phyloP scores from a whole-genome alignment of 768 basidiomycete genomes.

The Daedaleopsis nitida region DNA sequence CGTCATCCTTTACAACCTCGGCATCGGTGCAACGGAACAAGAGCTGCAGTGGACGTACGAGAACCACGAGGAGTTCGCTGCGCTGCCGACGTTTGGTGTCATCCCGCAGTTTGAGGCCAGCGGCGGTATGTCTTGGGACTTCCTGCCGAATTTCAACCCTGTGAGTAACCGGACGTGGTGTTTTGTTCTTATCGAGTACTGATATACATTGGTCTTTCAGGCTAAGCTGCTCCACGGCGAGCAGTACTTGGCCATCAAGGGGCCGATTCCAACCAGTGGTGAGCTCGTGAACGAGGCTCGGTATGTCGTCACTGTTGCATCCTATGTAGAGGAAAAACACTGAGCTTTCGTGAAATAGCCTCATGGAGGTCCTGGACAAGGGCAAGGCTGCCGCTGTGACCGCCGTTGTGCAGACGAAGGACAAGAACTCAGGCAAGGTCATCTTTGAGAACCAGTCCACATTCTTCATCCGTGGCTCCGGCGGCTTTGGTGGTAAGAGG shows the following conservation, averaged over 20 bases:
- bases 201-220: slow-evolving; percentile 38
- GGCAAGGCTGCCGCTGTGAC: slow-evolving; percentile 95
- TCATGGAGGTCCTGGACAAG: slow-evolving; percentile 84
- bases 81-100: slow-evolving; percentile 93
- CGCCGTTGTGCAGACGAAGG: slow-evolving; percentile 72
- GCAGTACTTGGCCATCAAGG: slow-evolving; percentile 89
- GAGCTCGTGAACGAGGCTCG: slow-evolving; percentile 75
- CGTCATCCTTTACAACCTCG: slow-evolving; percentile 93
- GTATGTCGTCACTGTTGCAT: slow-evolving; percentile 37
- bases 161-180: slow-evolving; percentile 42
- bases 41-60: slow-evolving; percentile 94
- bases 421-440: slow-evolving; percentile 74
- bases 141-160: slow-evolving; percentile 94
- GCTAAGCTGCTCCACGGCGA: slow-evolving; percentile 98
- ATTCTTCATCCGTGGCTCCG: slow-evolving; percentile 88
- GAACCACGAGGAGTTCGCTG: slow-evolving; percentile 80
- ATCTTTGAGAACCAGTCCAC: slow-evolving; percentile 94
- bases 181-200: background rate
- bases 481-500: slow-evolving; percentile 96
- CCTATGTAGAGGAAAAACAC: background rate
- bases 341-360: slow-evolving; percentile 37
- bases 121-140: slow-evolving; percentile 69
- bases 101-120: slow-evolving; percentile 87
- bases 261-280: slow-evolving; percentile 82
- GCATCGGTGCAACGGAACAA: slow-evolving; percentile 89